These are phyloP conservation scores for Waltergamsia citrina DNA, from an alignment of 2,329 filamentous ascomycete genomes.

Conservation along the genomic window DNA sequence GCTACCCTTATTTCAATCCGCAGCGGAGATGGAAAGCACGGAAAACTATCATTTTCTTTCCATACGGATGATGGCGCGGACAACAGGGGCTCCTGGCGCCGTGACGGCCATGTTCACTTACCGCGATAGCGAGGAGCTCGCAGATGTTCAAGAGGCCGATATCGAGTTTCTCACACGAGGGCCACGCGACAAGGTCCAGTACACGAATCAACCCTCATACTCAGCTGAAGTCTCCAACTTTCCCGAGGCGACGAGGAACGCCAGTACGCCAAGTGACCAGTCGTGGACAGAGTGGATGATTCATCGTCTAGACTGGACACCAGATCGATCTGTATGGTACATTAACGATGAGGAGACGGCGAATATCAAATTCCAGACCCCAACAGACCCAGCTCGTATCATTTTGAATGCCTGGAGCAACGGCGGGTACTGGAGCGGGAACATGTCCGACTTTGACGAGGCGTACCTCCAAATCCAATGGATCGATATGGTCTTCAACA, in stretches of 20 bases:
- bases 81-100: constrained; percentile 35
- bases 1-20: constrained; percentile 31
- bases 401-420: constrained; percentile 54
- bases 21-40: constrained; percentile 35
- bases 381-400: constrained; percentile 39
- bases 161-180: constrained; percentile 42
- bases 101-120: constrained; percentile 46
- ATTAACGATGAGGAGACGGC: constrained; percentile 40
- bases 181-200: constrained; percentile 34
- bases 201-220: constrained; percentile 51
- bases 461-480: constrained; percentile 52
- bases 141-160: constrained; percentile 39
- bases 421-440: constrained; percentile 49
- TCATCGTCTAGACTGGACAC: constrained; percentile 52
- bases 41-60: constrained; percentile 19
- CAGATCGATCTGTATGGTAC: constrained; percentile 43
- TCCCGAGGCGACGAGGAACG: constrained; percentile 35
- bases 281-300: constrained; percentile 47
- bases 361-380: constrained; percentile 44
- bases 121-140: constrained; percentile 22
- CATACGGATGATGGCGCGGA: constrained; percentile 41
- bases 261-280: constrained; percentile 29
- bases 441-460: constrained; percentile 39
- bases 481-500: constrained; percentile 51
- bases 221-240: constrained; percentile 32